phyloP scores from a whole-genome alignment of 2,329 filamentous ascomycete species.

The Coniochaeta sp. region DNA sequence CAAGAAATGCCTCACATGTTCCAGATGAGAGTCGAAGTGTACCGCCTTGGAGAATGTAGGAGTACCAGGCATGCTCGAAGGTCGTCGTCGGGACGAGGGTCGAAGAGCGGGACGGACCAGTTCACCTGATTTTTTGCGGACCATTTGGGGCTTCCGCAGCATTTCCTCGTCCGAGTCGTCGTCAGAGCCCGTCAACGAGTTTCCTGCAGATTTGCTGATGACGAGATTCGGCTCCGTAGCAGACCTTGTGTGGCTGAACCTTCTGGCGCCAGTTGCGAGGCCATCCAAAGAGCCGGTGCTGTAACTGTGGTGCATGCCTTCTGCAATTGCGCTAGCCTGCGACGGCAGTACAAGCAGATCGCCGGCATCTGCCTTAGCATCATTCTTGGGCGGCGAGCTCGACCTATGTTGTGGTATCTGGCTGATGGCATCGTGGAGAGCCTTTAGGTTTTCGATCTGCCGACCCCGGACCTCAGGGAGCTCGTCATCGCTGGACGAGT shows the following conservation, averaged over 20 bases:
- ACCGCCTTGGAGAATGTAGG: constrained; percentile 94
- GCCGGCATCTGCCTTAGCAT: constrained; percentile 14
- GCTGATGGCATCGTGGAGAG: constrained; percentile 76
- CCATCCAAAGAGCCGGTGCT: constrained; percentile 37
- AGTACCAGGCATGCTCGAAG: constrained; percentile 95
- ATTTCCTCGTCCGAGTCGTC: constrained; percentile 57
- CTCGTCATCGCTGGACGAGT: constrained; percentile 82
- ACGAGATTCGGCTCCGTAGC: constrained; percentile 46
- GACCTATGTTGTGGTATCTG: constrained; percentile 62
- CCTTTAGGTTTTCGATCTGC: constrained; percentile 45
- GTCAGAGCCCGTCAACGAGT: constrained; percentile 45
- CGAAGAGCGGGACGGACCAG: constrained; percentile 88
- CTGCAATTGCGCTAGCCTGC: constrained; percentile 21
- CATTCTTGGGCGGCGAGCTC: constrained; percentile 41
- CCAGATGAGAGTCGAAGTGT: constrained; percentile 95
- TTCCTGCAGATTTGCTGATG: constrained; percentile 36
- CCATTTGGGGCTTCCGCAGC: constrained; percentile 73
- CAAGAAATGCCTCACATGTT: constrained; percentile 92
- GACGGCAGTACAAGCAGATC: constrained; percentile 27
- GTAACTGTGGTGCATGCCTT: constrained; percentile 37
- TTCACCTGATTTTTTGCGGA: constrained; percentile 97
- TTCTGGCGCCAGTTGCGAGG: constrained; percentile 30
- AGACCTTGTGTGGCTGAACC: constrained; percentile 43
- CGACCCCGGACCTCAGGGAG: constrained; percentile 36
- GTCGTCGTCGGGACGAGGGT: constrained; percentile 68